Evolutionary conservation across 2,329 filamentous ascomycete species (phyloP).

Genomic region (Calonectria pteridis): DNA sequence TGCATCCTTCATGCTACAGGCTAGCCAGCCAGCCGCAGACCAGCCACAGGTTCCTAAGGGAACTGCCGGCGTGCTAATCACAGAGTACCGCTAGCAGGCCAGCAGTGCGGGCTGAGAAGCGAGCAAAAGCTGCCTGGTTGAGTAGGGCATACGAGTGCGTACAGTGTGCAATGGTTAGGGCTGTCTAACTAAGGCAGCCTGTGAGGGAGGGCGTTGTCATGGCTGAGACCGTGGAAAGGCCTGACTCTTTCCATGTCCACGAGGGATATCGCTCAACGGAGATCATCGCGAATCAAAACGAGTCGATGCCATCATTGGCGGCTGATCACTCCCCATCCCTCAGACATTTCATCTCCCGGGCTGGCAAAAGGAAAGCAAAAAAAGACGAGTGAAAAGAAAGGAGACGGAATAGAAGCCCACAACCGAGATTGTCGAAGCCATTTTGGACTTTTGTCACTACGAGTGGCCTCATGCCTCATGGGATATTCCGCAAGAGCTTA

Average conservation of each 20-base stretch:
- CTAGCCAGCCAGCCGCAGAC: conserved; percentile 4
- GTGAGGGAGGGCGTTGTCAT: neutral
- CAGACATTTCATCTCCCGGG: neutral
- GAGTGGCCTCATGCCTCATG: conserved; percentile 2
- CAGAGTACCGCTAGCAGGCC: neutral
- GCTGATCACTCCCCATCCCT: neutral
- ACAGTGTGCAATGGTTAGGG: neutral
- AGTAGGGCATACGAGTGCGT: neutral
- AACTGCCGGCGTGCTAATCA: neutral
- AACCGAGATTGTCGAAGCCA: neutral
- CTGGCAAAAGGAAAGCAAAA: neutral
- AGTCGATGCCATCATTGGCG: neutral
- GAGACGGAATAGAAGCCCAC: neutral
- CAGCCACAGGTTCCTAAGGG: neutral
- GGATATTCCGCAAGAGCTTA: neutral
- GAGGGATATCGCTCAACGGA: neutral
- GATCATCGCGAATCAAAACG: conserved; percentile 2
- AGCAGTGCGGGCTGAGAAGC: neutral
- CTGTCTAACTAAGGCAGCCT: neutral
- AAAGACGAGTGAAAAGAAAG: neutral
- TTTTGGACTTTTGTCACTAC: neutral
- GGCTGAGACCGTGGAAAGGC: neutral
- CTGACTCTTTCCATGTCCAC: neutral
- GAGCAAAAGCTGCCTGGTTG: neutral
- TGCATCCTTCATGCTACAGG: neutral